Conservation (phyloP, 352 stramenopile species). For the Plasmopara viticola region DNA sequence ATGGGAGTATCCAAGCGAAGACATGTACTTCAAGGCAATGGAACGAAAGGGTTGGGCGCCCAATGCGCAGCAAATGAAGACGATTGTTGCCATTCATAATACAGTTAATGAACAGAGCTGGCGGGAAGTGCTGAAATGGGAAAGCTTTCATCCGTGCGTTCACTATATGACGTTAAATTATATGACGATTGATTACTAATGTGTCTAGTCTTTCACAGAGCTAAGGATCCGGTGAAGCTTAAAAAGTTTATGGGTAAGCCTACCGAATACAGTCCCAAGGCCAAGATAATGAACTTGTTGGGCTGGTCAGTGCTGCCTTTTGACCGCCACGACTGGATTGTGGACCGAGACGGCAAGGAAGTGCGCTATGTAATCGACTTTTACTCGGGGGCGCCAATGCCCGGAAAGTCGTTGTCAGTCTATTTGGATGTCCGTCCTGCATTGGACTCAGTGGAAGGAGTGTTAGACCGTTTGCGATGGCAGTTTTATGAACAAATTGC, state of each 20-base stretch:
- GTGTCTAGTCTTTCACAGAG: constrained; percentile 7
- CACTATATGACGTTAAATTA: not conserved
- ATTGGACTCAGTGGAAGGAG: constrained; percentile 83
- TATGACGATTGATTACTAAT: not conserved
- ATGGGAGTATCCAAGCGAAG: constrained; percentile 97
- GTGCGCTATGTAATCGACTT: constrained; percentile 99
- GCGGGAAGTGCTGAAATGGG: constrained; percentile 90
- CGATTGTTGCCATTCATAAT: constrained; percentile 97
- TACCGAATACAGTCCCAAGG: constrained; percentile 93
- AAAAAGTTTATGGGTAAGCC: constrained; percentile 93
- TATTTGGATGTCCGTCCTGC: constrained; percentile 96
- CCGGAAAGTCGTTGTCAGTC: constrained; percentile 83
- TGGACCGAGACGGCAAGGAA: constrained; percentile 87
- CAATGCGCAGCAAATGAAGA: constrained; percentile 89
- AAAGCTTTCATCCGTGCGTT: constrained; percentile 60
- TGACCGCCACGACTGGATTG: constrained; percentile 98
- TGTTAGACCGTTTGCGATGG: constrained; percentile 74
- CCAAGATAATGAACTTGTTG: constrained; percentile 83
- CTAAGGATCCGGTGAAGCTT: constrained; percentile 73
- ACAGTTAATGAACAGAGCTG: constrained; percentile 96
- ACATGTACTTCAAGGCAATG: constrained; percentile 98
- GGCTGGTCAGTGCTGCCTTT: constrained; percentile 92
- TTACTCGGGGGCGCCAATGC: constrained; percentile 91
- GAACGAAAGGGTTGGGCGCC: constrained; percentile 93
- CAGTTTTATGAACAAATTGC: constrained; percentile 74